These are phyloP conservation scores for Pseudopithomyces maydicus DNA, from an alignment of 2,329 filamentous ascomycete genomes.

Conservation along the genomic window DNA sequence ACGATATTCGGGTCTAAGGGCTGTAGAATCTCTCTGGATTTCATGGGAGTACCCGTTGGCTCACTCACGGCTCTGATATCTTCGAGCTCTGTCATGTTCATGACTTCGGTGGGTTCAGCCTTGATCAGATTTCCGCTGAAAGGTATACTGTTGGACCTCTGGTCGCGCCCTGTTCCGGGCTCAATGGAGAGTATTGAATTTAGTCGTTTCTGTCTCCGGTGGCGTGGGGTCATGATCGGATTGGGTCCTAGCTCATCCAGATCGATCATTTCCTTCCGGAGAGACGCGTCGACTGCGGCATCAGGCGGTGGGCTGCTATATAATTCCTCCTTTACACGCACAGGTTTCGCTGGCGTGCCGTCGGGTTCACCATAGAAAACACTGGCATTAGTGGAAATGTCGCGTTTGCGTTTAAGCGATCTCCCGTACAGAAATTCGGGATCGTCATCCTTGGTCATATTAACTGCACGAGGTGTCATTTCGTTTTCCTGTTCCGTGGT, in stretches of 20 bases:
- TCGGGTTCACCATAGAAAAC: conserved; percentile 26
- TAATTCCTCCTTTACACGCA: conserved; percentile 48
- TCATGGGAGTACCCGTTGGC: conserved; percentile 13
- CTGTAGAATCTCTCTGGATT: conserved; percentile 18
- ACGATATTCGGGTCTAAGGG: conserved; percentile 35
- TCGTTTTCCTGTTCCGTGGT: conserved; percentile 19
- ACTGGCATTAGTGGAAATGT: conserved; percentile 19
- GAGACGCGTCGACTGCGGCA: conserved; percentile 16
- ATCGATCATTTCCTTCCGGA: conserved; percentile 50
- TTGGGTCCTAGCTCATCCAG: conserved; percentile 45
- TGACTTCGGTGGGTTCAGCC: conserved; percentile 14
- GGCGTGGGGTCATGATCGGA: conserved; percentile 38
- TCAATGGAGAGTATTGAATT: conserved; percentile 14
- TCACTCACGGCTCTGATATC: conserved; percentile 29
- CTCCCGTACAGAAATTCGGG: conserved; percentile 50
- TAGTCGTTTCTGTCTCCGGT: conserved; percentile 11
- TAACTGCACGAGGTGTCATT: conserved; percentile 6
- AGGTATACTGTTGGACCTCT: conserved; percentile 37
- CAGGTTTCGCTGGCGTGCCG: conserved; percentile 36
- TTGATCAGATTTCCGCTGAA: conserved; percentile 25
- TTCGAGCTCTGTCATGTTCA: neutral
- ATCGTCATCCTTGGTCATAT: conserved; percentile 43
- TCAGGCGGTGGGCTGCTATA: conserved; percentile 40
- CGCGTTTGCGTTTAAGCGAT: conserved; percentile 50
- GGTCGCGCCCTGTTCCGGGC: conserved; percentile 22